phyloP scores from a whole-genome alignment of 1,284 basidiomycete species.

The Puccinia horiana region DNA sequence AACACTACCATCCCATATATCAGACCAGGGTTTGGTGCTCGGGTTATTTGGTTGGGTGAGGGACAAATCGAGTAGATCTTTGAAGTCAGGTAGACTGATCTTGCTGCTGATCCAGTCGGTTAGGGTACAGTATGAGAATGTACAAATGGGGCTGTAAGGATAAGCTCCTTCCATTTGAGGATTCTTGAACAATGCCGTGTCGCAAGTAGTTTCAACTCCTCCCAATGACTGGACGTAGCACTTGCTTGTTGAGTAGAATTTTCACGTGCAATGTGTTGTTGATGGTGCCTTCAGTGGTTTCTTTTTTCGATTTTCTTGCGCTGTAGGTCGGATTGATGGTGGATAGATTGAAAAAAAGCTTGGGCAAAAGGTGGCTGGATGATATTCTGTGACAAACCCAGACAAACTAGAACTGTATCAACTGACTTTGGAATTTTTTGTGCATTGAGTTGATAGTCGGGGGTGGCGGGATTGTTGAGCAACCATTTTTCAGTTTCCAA shows the following conservation, averaged over 20 bases:
- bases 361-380: slow-evolving; percentile 19
- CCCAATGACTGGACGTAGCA: slow-evolving; percentile 14
- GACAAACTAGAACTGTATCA: slow-evolving; percentile 6
- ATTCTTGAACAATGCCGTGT: slow-evolving; percentile 6
- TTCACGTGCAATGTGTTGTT: slow-evolving; percentile 11
- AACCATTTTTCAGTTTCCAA: slow-evolving; percentile 17
- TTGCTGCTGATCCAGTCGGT: slow-evolving; percentile 21
- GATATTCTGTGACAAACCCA: neutral
- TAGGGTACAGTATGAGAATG: slow-evolving; percentile 20
- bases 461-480: slow-evolving; percentile 1
- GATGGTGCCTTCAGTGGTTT: slow-evolving; percentile 1
- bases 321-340: slow-evolving; percentile 4
- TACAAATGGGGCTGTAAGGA: slow-evolving; percentile 1
- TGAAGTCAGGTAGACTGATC: slow-evolving; percentile 13
- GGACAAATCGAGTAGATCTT: slow-evolving; percentile 22
- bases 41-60: neutral
- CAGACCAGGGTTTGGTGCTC: neutral
- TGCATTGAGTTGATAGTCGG: neutral
- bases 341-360: slow-evolving; percentile 17
- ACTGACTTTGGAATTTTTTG: slow-evolving; percentile 12
- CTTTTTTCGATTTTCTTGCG: neutral
- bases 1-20: slow-evolving; percentile 27
- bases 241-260: slow-evolving; percentile 18
- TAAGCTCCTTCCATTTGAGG: neutral
- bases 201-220: neutral